Percentiles rank a stretch among this genome's conserved stretches.
phyloP scores from a whole-genome alignment of 805 yeast genomes.

The Kodamaea kaohsiungensis region DNA sequence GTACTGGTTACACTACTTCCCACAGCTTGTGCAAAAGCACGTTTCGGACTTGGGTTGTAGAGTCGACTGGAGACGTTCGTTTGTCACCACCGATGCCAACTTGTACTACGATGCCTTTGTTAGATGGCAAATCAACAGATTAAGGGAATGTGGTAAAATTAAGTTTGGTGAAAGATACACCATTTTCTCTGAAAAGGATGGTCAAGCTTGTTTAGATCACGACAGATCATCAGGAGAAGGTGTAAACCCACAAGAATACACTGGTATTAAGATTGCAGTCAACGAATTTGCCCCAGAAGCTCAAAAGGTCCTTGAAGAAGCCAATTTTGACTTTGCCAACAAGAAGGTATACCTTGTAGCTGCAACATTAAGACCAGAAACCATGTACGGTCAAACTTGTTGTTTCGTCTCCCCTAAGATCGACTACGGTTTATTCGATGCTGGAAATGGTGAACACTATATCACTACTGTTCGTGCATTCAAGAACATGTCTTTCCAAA shows the following conservation, averaged over 20 bases:
- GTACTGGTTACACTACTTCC: conserved; percentile 90
- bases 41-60: conserved; percentile 85
- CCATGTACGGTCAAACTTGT: conserved; percentile 98
- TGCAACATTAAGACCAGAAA: conserved; percentile 97
- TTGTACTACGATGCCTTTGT: conserved; percentile 94
- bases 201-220: conserved; percentile 99
- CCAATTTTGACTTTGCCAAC: conserved; percentile 45
- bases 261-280: conserved; percentile 84
- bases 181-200: conserved; percentile 95
- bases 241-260: conserved; percentile 94
- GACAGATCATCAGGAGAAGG: conserved; percentile 98
- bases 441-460: conserved; percentile 67
- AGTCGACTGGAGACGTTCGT: conserved; percentile 97
- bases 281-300: conserved; percentile 60
- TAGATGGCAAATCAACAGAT: conserved; percentile 93
- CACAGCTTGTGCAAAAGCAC: conserved; percentile 81
- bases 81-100: conserved; percentile 92
- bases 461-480: conserved; percentile 94
- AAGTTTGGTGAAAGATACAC: conserved; percentile 98
- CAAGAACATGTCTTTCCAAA: conserved; percentile 96
- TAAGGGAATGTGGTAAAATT: conserved; percentile 84
- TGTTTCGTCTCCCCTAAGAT: conserved; percentile 97
- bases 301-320: conserved; percentile 51
- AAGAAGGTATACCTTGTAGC: conserved; percentile 86
- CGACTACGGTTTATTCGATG: conserved; percentile 86